A percentile compares a stretch with the other conserved stretches of the same genome.
These are phyloP conservation scores for Ampelomyces quisqualis DNA, from an alignment of 2,329 filamentous ascomycete genomes.

Conservation along the genomic window DNA sequence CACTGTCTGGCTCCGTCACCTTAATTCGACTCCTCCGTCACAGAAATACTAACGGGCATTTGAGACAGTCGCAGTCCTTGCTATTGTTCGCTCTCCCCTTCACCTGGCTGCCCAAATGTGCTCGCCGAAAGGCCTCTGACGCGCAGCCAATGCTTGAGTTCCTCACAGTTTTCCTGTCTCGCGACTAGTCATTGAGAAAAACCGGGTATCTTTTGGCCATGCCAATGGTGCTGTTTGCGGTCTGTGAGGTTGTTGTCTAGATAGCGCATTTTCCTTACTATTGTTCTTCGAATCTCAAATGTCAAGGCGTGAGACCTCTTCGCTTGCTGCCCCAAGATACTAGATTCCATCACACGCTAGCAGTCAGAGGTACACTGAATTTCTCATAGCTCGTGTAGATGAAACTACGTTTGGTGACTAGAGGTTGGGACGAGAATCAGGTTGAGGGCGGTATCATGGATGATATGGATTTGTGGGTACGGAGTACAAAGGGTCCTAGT, in stretches of 20 bases:
- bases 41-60: neutral
- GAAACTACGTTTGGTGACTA: no score
- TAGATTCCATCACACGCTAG: no score
- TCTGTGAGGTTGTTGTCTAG: slow-evolving; percentile 8
- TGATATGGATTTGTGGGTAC: no score
- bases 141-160: slow-evolving; percentile 9
- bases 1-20: neutral
- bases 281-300: slow-evolving; percentile 32
- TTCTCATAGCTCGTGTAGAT: no score
- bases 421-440: no score
- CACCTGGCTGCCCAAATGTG: slow-evolving; percentile 5
- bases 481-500: no score
- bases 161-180: slow-evolving; percentile 14
- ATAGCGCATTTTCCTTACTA: slow-evolving; percentile 34
- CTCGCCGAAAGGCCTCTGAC: slow-evolving; percentile 5
- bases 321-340: no score
- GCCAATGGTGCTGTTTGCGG: slow-evolving; percentile 14
- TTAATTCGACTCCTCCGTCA: neutral
- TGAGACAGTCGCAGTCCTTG: slow-evolving; percentile 16
- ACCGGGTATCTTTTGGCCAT: slow-evolving; percentile 2
- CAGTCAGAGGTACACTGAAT: no score
- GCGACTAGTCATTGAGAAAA: slow-evolving; percentile 4
- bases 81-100: slow-evolving; percentile 25
- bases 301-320: neutral
- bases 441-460: no score